Evolutionary conservation across 106 monocot genomes (phyloP).

Genomic region (Phalaenopsis aphrodite): DNA sequence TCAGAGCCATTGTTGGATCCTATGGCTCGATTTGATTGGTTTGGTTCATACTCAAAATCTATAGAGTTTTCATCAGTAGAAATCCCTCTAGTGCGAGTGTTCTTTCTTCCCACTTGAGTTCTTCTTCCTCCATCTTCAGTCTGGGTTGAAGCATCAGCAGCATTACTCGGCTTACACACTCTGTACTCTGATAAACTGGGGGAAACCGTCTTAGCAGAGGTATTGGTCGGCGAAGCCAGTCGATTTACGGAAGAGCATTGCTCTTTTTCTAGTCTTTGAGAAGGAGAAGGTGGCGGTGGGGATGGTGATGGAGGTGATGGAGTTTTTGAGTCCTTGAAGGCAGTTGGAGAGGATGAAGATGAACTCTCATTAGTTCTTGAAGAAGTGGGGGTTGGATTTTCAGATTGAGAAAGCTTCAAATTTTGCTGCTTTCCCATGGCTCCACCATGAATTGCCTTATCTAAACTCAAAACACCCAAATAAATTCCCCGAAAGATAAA

Average conservation of each 20-base stretch:
- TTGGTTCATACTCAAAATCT: conserved; percentile 10
- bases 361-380: conserved; percentile 25
- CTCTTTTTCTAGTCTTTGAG: background rate
- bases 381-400: conserved; percentile 26
- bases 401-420: conserved; percentile 12
- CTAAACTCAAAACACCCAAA: conserved; percentile 2
- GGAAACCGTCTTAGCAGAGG: conserved; percentile 6
- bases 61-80: conserved; percentile 31
- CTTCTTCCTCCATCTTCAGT: conserved; percentile 27
- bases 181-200: conserved; percentile 19
- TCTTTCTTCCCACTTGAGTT: background rate
- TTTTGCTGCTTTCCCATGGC: conserved; percentile 19
- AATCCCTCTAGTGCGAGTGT: conserved; percentile 16
- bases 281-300: conserved; percentile 9
- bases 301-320: conserved; percentile 21
- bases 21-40: background rate
- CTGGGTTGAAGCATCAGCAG: conserved; percentile 53
- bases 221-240: background rate
- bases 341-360: conserved; percentile 28
- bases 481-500: background rate
- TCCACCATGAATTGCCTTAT: background rate
- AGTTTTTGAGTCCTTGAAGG: conserved; percentile 29
- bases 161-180: conserved; percentile 19
- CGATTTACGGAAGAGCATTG: conserved; percentile 3
- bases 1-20: conserved; percentile 10